Evolutionary conservation across 441 rosid genomes (phyloP).

Genomic region (Lepidium campestre): DNA sequence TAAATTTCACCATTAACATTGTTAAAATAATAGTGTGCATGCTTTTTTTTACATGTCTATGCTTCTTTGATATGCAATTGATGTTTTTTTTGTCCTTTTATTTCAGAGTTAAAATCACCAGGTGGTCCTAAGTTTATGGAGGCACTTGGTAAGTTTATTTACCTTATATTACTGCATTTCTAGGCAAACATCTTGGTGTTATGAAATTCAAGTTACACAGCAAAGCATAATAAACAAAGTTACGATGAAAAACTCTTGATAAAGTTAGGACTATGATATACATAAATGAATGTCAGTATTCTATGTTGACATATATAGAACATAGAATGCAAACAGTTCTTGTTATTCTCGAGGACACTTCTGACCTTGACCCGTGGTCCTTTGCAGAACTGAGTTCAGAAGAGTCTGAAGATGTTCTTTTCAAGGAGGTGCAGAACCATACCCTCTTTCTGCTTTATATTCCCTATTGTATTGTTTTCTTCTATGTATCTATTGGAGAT

Average conservation of each 20-base stretch:
- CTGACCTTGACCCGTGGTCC: background rate
- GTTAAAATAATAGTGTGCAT: background rate
- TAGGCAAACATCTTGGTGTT: background rate
- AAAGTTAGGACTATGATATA: background rate
- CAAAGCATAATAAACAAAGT: conserved; percentile 1
- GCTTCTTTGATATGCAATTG: background rate
- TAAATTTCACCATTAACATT: background rate
- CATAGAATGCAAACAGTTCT: conserved; percentile 5
- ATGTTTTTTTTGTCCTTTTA: conserved; percentile 14
- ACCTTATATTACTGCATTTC: background rate
- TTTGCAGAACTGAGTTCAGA: conserved; percentile 82
- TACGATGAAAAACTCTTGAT: background rate
- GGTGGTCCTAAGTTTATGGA: conserved; percentile 79
- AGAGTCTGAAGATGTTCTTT: conserved; percentile 98
- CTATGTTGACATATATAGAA: background rate
- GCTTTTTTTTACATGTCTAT: background rate
- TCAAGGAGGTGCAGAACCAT: conserved; percentile 70
- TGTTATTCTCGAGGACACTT: background rate
- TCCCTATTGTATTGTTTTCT: background rate
- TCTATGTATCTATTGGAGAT: background rate
- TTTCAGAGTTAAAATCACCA: conserved; percentile 77
- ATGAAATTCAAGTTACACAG: background rate
- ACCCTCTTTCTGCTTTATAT: background rate
- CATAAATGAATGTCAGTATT: background rate
- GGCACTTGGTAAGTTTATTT: conserved; percentile 69